Evolutionary conservation across 164 flowering plant genomes (phyloP), one percentile per base, ranked within the genome.

Genomic region (Chimonanthus salicifolius): DNA sequence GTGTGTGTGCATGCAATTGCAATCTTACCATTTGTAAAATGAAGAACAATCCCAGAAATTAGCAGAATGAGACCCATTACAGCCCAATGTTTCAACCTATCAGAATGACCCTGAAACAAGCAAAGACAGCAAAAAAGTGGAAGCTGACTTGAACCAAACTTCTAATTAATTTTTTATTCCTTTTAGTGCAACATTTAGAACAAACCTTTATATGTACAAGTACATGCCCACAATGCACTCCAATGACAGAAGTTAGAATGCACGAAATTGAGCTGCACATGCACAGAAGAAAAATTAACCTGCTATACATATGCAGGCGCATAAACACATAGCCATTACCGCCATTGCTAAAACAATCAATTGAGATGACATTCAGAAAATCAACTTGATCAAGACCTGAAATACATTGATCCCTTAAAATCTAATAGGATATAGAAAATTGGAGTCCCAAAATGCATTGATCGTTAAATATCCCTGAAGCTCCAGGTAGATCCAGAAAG

Each of bases 191-290:
- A 54, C 60, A 11, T 54, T 54, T 10, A 67, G 46, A 43, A n/a
- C 77, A 45, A 46, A 94, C 98, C 96, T 92, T 79, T 47, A 89
- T 64, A 71, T 90, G 96, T 33, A 94, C 64, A 48, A 94, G 88
- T 43, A 94, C 89, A 51, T 90, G 97, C n/a, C 97, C 98, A 77
- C 74, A 89, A 82, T 92, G 97, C 51, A 89, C 85, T 68, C 98
- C 98, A 45, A 94, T 81, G 75, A 90, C 75, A 44, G 94, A 80
- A 51, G 94, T 85, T 58, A 94, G 93, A 72, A 94, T 82, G 54
- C 97, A 80, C 69, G 97, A 88, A 72, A 92, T 76, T 16, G 98
- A 92, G 82, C 98, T 94, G 91, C 87, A 87, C 9, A 48, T 13
- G 16, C 16, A 54, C 60, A 54, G 60, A 54, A 54, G n/a, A 70